Base-by-base conservation (phyloP, 345 rosid genomes). In the Psidium guajava region DNA sequence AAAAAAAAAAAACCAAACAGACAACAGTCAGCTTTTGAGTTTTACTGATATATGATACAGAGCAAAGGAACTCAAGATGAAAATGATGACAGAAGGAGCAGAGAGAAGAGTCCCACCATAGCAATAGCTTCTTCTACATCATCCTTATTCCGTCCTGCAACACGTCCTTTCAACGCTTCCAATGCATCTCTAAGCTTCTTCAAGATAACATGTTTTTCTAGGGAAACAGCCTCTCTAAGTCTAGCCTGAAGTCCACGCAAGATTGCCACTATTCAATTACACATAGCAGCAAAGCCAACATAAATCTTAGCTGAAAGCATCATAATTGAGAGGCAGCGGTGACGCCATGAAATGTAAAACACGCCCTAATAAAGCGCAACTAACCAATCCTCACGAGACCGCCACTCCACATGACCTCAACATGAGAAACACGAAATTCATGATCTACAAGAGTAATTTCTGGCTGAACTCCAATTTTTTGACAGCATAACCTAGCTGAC, bases 111-210 rank as follows among this genome's bases (percentile, higher is more conserved):
- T 91, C 95, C 84, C 87, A 96, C 99, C 98, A 96, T 98, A 47
- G 95, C 87, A 88, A 96, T 94, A 88, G 99, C 99, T 87, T 94
- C 98, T 91, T 92, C 95, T 59, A 96, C 98, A 85, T 98, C 98
- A 89, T 96, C 99, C 91, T 96, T 96, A 94, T 96, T 96, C 90
- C 93, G 91, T 82, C 98, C 98, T 6, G 93, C 95, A 83, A 98
- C 99, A 69, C 95, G 95, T 83, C 99, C 99, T 91, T 88, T 94
- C 83, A 98, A 87, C 49, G 97, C 94, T 90, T 96, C 98, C 85
- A 98, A 86, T 13, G 97, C 98, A 92, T 96, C 99, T 87, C 99
- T 91, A 83, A 98, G 96, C 93, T 98, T 98, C 94, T 96, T 96
- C 90, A 98, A 83, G 88, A 98, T 96, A 85, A 98, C 97, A 92